phyloP scores from a whole-genome alignment of 2,329 filamentous ascomycete species.

The Aspergillus hortae region DNA sequence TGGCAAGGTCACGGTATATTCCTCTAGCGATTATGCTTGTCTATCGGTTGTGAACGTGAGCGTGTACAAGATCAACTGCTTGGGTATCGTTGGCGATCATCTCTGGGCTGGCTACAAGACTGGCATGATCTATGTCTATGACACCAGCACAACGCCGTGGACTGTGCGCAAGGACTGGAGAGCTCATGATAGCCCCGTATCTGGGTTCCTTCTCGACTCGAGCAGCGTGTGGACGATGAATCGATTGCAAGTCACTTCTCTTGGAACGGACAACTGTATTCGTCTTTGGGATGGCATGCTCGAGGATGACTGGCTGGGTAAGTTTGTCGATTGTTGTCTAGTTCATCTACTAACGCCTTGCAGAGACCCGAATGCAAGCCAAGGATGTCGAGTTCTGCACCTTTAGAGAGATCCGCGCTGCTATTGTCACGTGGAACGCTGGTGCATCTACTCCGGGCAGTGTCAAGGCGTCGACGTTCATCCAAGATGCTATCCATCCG shows the following conservation, averaged over 20 bases:
- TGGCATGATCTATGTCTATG: conserved; percentile 90
- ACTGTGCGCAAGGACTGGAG: conserved; percentile 90
- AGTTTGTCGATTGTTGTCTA: conserved; percentile 16
- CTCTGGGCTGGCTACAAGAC: conserved; percentile 95
- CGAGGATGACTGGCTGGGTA: conserved; percentile 86
- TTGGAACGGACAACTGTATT: conserved; percentile 82
- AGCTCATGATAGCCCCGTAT: conserved; percentile 79
- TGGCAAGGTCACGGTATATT: conserved; percentile 93
- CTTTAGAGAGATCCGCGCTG: conserved; percentile 75
- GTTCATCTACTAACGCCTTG: conserved; percentile 15
- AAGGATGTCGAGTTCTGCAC: conserved; percentile 79
- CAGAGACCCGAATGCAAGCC: conserved; percentile 78
- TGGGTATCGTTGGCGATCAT: conserved; percentile 74
- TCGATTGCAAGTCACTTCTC: conserved; percentile 75
- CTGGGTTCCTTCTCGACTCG: conserved; percentile 71
- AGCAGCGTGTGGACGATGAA: conserved; percentile 84
- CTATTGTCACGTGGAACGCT: conserved; percentile 94
- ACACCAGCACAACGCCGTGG: conserved; percentile 80
- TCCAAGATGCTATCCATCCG: conserved; percentile 73
- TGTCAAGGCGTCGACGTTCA: conserved; percentile 74
- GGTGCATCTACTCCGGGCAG: conserved; percentile 90
- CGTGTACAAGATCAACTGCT: conserved; percentile 88
- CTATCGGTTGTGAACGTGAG: conserved; percentile 80
- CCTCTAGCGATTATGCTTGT: conserved; percentile 70
- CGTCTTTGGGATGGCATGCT: conserved; percentile 89